Evolutionary conservation across 192 early-diverging fungal genomes (phyloP).

Genomic region (Kickxella alabastrina): DNA sequence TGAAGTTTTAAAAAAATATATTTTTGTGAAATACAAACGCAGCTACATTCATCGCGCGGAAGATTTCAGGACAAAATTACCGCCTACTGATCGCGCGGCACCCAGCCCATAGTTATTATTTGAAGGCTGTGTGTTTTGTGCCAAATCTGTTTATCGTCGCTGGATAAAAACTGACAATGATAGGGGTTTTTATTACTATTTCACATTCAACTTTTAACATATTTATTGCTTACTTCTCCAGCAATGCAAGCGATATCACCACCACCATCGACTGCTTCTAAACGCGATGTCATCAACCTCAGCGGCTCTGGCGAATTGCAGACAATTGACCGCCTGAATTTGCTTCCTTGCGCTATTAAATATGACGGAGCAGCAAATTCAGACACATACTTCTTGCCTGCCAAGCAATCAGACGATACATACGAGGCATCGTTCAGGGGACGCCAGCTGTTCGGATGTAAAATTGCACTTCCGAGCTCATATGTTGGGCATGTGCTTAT

Average conservation of each 20-base stretch:
- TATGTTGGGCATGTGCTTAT: slow-evolving; percentile 36
- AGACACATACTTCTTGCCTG: slow-evolving; percentile 26
- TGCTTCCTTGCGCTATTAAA: slow-evolving; percentile 31
- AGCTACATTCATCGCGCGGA: too few species aligned
- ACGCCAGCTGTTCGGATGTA: slow-evolving; percentile 34
- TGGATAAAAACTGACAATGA: background rate
- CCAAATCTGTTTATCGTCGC: background rate
- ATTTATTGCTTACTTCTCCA: background rate
- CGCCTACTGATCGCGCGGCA: too few species aligned
- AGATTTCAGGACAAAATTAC: too few species aligned
- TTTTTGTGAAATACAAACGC: background rate
- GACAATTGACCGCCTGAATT: slow-evolving; percentile 6
- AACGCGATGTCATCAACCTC: slow-evolving; percentile 16
- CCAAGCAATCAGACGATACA: slow-evolving; percentile 9
- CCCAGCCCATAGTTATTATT: too few species aligned
- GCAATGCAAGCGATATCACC: too few species aligned
- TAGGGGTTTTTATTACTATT: too few species aligned
- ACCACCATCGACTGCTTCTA: background rate
- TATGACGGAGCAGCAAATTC: slow-evolving; percentile 34
- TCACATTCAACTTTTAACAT: background rate
- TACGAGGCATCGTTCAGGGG: slow-evolving; percentile 37
- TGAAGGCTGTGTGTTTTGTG: background rate
- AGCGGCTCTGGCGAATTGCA: background rate
- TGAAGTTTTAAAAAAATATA: too few species aligned
- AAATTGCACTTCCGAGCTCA: slow-evolving; percentile 6